Evolutionary conservation across 2,329 filamentous ascomycete species (phyloP), one percentile per base, ranked within the genome.

Genomic region (Trichoderma citrinoviride): DNA sequence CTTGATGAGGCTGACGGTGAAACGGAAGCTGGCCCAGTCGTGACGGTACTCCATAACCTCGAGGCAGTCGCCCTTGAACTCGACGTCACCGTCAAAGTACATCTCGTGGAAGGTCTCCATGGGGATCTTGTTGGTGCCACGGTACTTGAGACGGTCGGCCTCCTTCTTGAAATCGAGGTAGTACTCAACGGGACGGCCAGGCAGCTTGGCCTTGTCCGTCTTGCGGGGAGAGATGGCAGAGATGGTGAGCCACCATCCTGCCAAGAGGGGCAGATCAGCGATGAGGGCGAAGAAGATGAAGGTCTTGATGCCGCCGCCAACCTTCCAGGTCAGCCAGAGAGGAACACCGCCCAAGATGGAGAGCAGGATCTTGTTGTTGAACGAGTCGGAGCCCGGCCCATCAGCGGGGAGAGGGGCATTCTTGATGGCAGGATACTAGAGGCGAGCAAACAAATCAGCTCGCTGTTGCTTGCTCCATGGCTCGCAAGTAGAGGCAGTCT

Each of bases 81-180:
- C 92, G 68, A 97, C 93, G 65, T 96, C 88, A 66, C 92, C 92
- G 75, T 95, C 90, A 79, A 98, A 96, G 84, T 97, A 98, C 90
- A 94, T 96, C 80, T 97, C 93, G 76, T 96, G 89, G 83, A 98
- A 98, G 25, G 92, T 96, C 82, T 96, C 90, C 83, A 96, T 90
- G 62, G 92, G 89, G 67, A 95, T 92, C 81, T 90, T 93, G 80
- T 85, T 90, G 77, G 84, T 85, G 77, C 91, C 91, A 71, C 85
- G 83, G 81, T 92, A 95, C 79, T 88, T 92, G 73, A 77, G 74
- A 73, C 82, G 76, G 73, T 87, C 84, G 64, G 77, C 77, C n/a
- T 80, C 78, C 70, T 85, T 85, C 80, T 92, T 91, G 83, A 95
- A 95, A 67, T 86, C 89, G 70, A 95, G 87, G 81, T 98, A 98